Evolutionary conservation across 1,284 basidiomycete genomes (phyloP).

Genomic region (Phaffia rhodozyma): DNA sequence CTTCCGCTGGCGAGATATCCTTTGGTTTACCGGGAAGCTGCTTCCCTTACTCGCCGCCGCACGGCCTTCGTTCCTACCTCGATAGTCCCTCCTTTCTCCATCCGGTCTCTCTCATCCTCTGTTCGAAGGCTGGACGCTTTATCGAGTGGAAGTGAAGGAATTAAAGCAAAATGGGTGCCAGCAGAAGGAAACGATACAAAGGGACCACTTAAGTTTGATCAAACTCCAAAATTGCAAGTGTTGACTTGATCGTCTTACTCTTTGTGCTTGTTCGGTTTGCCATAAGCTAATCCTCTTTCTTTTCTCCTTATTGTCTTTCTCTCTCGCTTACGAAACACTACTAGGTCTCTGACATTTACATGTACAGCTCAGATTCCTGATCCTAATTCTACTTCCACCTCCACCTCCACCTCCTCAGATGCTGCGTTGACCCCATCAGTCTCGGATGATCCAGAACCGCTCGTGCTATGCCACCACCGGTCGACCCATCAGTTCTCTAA

Average conservation of each 20-base stretch:
- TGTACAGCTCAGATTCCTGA: constrained; percentile 49
- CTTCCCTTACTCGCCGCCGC: too few species aligned
- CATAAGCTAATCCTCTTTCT: too few species aligned
- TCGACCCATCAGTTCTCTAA: constrained; percentile 82
- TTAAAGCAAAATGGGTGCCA: constrained; percentile 11
- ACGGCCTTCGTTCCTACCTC: too few species aligned
- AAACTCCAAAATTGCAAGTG: constrained; percentile 7
- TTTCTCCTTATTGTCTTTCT: not conserved
- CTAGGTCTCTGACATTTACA: constrained; percentile 63
- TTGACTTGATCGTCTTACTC: not conserved
- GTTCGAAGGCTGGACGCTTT: constrained; percentile 3
- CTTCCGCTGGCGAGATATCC: too few species aligned
- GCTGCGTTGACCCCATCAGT: not conserved
- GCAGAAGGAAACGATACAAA: not conserved
- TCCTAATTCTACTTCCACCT: constrained; percentile 13
- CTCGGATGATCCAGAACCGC: not conserved
- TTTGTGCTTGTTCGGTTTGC: not conserved
- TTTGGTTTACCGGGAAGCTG: too few species aligned
- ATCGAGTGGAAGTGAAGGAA: not conserved
- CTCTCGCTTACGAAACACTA: too few species aligned
- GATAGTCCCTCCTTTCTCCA: not conserved
- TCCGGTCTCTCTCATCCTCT: constrained; percentile 2
- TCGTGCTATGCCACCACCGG: constrained; percentile 53
- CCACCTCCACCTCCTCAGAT: not conserved
- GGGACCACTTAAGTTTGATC: not conserved